Percentiles rank a stretch among this genome's conserved stretches.
These are phyloP conservation scores for Stentor roeselii DNA, from an alignment of 73 alveolate genomes.

Conservation along the genomic window DNA sequence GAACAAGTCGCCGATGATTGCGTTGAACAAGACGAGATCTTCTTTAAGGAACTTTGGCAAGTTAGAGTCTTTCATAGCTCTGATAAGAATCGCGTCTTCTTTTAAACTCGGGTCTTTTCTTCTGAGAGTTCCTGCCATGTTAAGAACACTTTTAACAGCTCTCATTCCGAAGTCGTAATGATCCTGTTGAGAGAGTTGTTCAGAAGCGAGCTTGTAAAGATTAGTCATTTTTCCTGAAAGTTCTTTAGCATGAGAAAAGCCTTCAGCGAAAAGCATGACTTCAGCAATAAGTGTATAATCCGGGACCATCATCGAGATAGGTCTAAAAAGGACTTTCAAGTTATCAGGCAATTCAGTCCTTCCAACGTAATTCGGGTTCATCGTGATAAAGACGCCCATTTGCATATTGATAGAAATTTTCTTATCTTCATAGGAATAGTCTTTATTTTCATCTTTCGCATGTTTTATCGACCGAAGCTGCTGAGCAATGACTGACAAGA, in stretches of 20 bases:
- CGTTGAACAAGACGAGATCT: constrained; percentile 96
- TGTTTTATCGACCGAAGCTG: constrained; percentile 92
- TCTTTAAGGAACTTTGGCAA: constrained; percentile 95
- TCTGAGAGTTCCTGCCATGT: constrained; percentile 95
- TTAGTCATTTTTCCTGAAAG: constrained; percentile 94
- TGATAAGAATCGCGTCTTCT: constrained; percentile 91
- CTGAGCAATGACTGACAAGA: constrained; percentile 96
- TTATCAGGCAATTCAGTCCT: constrained; percentile 99
- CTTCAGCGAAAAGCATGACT: constrained; percentile 97
- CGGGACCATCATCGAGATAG: constrained; percentile 94
- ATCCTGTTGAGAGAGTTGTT: constrained; percentile 96
- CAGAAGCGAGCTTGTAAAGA: constrained; percentile 79
- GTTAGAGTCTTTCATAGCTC: constrained; percentile 96
- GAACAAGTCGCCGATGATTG: constrained; percentile 98
- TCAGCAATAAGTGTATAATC: constrained; percentile 98
- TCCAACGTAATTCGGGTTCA: constrained; percentile 99
- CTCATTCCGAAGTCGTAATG: constrained; percentile 99
- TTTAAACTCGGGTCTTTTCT: constrained; percentile 83
- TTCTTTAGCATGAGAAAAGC: constrained; percentile 91
- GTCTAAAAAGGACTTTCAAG: constrained; percentile 83
- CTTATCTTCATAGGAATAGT: constrained; percentile 90
- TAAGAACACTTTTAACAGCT: constrained; percentile 97
- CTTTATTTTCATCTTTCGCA: constrained; percentile 81
- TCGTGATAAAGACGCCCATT: constrained; percentile 95
- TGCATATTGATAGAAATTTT: constrained; percentile 71